A percentile compares a stretch with the other conserved stretches of the same genome.
These are phyloP conservation scores for Paracamarosporium sp. DNA, from an alignment of 2,329 filamentous ascomycete genomes.

Conservation along the genomic window DNA sequence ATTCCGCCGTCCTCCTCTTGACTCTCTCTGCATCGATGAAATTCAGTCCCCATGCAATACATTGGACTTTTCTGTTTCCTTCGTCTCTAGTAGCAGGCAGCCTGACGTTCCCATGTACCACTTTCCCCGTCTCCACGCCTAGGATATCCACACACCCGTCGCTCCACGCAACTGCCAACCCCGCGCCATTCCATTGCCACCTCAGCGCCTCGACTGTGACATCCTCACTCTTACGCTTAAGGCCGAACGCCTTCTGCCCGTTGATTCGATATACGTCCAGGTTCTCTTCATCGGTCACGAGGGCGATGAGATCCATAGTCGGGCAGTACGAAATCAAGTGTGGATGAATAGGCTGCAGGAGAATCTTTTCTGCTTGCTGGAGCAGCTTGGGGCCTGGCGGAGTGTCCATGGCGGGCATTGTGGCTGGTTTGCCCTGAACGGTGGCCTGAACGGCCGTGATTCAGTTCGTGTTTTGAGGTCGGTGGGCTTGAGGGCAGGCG, in stretches of 20 bases:
- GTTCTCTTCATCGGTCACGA: slow-evolving; percentile 71
- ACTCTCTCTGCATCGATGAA: slow-evolving; percentile 58
- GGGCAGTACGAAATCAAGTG: slow-evolving; percentile 78
- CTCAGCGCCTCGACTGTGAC: slow-evolving; percentile 45
- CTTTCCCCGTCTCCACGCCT: slow-evolving; percentile 81
- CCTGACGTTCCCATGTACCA: slow-evolving; percentile 67
- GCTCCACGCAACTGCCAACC: slow-evolving; percentile 83
- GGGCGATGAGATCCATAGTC: slow-evolving; percentile 80
- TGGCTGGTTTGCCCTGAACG: neutral
- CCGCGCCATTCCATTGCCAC: slow-evolving; percentile 65
- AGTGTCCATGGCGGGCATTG: slow-evolving; percentile 19
- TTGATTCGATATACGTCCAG: slow-evolving; percentile 81
- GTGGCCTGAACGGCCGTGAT: slow-evolving; percentile 6
- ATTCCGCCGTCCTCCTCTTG: slow-evolving; percentile 48
- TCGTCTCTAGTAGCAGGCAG: slow-evolving; percentile 15
- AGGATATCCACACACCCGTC: slow-evolving; percentile 80
- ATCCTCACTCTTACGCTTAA: slow-evolving; percentile 49
- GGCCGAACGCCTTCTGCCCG: slow-evolving; percentile 71
- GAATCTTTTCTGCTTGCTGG: slow-evolving; percentile 50
- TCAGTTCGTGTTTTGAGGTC: slow-evolving; percentile 7
- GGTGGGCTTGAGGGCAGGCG: slow-evolving; percentile 23
- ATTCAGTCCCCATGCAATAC: slow-evolving; percentile 62
- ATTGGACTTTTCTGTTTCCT: slow-evolving; percentile 43
- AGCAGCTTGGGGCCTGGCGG: slow-evolving; percentile 30
- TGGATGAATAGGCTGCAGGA: slow-evolving; percentile 57